These are phyloP conservation scores for Saccharomycopsis sp. DNA, from an alignment of 805 yeast genomes.

Conservation along the genomic window DNA sequence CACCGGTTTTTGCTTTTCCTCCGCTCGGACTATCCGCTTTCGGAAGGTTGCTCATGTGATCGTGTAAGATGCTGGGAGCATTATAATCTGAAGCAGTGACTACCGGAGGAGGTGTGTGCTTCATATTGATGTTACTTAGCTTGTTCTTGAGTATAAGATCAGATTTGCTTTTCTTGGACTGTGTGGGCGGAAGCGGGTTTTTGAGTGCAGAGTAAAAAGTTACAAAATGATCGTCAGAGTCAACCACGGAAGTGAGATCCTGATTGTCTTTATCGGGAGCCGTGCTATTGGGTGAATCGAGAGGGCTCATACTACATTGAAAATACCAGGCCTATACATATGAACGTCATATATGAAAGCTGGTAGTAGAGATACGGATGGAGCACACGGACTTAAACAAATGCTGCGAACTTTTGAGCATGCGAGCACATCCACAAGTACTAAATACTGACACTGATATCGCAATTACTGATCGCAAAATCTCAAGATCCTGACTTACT, in stretches of 20 bases:
- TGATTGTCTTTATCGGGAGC: slow-evolving; percentile 8
- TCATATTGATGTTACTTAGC: background rate
- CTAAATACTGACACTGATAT: too few species aligned
- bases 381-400: too few species aligned
- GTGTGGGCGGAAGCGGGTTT: slow-evolving; percentile 34
- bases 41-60: too few species aligned
- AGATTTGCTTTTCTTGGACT: slow-evolving; percentile 22
- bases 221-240: slow-evolving; percentile 23
- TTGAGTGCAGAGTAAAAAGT: slow-evolving; percentile 30
- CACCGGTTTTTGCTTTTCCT: too few species aligned
- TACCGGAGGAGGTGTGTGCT: too few species aligned
- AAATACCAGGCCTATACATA: background rate
- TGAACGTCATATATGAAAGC: background rate
- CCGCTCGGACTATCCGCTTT: too few species aligned
- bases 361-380: too few species aligned
- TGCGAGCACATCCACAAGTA: too few species aligned
- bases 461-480: background rate
- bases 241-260: slow-evolving; percentile 15
- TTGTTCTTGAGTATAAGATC: background rate
- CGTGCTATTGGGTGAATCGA: background rate
- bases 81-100: too few species aligned
- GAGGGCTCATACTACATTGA: background rate
- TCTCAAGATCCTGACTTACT: background rate
- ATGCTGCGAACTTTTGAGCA: too few species aligned
- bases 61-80: too few species aligned